Percentiles rank a stretch among this genome's conserved stretches.
phyloP scores from a whole-genome alignment of 1,284 basidiomycete genomes.

The Austropuccinia psidii region DNA sequence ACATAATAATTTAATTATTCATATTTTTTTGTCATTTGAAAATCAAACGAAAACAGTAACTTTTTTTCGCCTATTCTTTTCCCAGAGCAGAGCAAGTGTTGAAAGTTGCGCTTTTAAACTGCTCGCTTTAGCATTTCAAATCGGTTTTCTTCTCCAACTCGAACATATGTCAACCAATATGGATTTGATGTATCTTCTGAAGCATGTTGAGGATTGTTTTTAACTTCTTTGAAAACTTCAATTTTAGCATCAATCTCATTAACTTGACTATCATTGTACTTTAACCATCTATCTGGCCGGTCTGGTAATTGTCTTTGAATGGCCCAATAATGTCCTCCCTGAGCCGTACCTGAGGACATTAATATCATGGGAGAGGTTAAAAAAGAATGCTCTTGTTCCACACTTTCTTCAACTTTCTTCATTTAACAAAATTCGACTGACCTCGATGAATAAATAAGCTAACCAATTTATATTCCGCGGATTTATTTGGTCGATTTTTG shows the following conservation, averaged over 20 bases:
- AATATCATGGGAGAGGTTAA: background rate
- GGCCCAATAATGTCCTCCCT: constrained; percentile 57
- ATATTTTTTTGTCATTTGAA: too few relatives aligned
- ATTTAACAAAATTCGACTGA: too few relatives aligned
- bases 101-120: too few relatives aligned
- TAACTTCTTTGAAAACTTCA: constrained; percentile 3
- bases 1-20: too few relatives aligned
- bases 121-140: constrained; percentile 20
- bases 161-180: constrained; percentile 26
- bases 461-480: constrained; percentile 75
- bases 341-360: constrained; percentile 9
- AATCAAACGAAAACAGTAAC: too few relatives aligned
- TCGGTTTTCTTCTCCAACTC: background rate
- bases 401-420: constrained; percentile 8
- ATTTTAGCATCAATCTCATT: constrained; percentile 1
- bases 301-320: constrained; percentile 72
- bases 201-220: background rate
- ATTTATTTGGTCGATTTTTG: background rate
- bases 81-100: too few relatives aligned
- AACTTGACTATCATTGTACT: constrained; percentile 51
- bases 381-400: background rate
- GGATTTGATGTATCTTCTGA: constrained; percentile 4
- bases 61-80: too few relatives aligned
- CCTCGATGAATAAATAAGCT: constrained; percentile 96
- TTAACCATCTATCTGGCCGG: constrained; percentile 76